Base-by-base conservation (phyloP, 1,139 yeast genomes). In the Scheffersomyces illinoinensis region DNA sequence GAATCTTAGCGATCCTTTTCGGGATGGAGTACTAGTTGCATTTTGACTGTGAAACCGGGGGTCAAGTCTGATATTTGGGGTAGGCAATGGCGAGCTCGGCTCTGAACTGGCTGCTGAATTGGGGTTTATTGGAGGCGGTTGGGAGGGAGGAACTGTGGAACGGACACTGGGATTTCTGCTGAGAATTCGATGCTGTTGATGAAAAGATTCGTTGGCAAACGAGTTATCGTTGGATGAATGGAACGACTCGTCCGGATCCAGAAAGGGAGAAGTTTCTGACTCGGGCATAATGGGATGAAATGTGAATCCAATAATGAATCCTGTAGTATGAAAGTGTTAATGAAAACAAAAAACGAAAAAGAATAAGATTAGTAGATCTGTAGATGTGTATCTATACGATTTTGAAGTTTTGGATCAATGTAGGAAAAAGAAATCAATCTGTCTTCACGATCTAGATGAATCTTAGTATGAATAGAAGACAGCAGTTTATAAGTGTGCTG, bases 1-100 rank as follows among this genome's bases (percentile, higher is more conserved):
- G 55, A 60, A 61, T 53, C 65, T 52, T 10, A 33, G 43, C 17
- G 43, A 33, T 33, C 43, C 43, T 33, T 33, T 33, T 14, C 43
- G 7, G 17, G 43, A 10, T 10, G 43, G 43, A 10, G 43, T 33
- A 17, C 17, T 33, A 2, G 43, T 5, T 3, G 43, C 43, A 24
- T 26, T 52, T 52, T 26, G 47, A 20, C 17, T 24, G 53, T 58
- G 61, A 10, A 39, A 55, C 18, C 46, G 47, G 49, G 48, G 54
- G 47, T 65, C 71, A 4, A 65, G 61, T 43, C 67, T 66, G 20
- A 75, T 50, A 50, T 69, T 72, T 17, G 78, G 78, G 0, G 77
- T 75, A 1, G 78, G 77, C 54, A 70, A 53, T 19, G 68, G 72
- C 57, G 58, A 59, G 53, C 33, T 57, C 26, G 52, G 55, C 33